Base-by-base conservation (phyloP, 257 asterid genomes). In the Penstemon newberryi region DNA sequence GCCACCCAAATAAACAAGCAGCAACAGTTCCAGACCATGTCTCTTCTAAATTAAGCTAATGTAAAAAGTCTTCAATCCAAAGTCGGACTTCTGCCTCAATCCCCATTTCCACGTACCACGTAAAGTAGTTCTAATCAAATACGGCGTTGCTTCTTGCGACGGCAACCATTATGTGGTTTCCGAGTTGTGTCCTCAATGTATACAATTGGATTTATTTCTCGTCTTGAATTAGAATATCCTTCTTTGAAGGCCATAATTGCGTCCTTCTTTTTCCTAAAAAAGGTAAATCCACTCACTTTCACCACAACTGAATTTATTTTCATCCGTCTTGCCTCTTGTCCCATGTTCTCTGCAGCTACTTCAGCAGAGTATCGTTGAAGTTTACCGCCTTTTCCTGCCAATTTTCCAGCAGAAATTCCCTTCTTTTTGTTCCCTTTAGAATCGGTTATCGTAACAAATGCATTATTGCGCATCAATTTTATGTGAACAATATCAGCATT, bases 401-500 rank as follows among this genome's bases (percentile, higher is more conserved):
- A 75, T 68, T 73, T 78, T 19, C 95, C 99, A 49, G 96, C 87
- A 51, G 96, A 76, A 70, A 81, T 71, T 19, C 96, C 95, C 45
- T 77, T 46, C 73, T 91, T 94, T 38, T 73, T 85, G 74, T 87
- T 84, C 73, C 99, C 99, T 66, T 83, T 84, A 0, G 92, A 76
- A 81, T 94, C 97, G 0, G 99, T 90, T 36, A 94, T 61, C 0
- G 96, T 90, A 38, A 89, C 85, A 61, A 89, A 87, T 10, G 96
- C 85, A 59, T 94, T 94, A 73, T 94, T 94, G 39, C 95, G 85
- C 69, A 87, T 84, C 77, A 94, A 77, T 86, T 86, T 94, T 44
- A 93, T 86, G 74, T 91, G 99, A 61, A 94, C 93, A 25, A 91
- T 63, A 77, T 91, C 99, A 52, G 96, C 90, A 82, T 91, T 85